Base-by-base conservation (phyloP, 1,284 basidiomycete species). In the Puccinia coronata region DNA sequence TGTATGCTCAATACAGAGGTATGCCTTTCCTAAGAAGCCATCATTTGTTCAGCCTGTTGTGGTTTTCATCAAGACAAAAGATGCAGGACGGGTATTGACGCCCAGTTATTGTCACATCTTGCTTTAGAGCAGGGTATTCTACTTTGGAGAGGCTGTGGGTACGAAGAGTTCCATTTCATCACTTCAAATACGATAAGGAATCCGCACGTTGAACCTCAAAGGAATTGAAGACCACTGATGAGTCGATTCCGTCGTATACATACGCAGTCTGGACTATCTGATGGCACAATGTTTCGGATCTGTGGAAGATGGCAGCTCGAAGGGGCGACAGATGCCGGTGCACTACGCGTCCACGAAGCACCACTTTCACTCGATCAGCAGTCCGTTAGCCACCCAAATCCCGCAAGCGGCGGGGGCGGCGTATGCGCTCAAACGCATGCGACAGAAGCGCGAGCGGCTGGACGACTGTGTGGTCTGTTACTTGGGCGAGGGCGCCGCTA, bases 391-490 rank as follows among this genome's bases (percentile, higher is more conserved):
- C 1, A 98, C 95, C 0, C 95, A 98, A 87, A 95, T 98, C 83
- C 96, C 95, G 0, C 95, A 97, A 87, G 96, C 95, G 9, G 95
- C 95, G 0, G 96, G 96, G 6, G 93, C 96, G 5, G 95, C 90
- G 0, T 97, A 93, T 85, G 94, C 95, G 0, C 88, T 98, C 77
- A 93, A 92, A 85, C 90, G 93, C 4, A 92, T 92, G 82, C 89
- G 92, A 74, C 89, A 90, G 28, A 90, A 90, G 82, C 92, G 92
- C 83, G 36, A 71, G 5, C 31, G 49, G 2, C 82, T 84, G 59
- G 77, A 79, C 4, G 83, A 85, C 57, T 92, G 95, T 69, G 94
- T 95, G 0, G 92, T 92, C 9, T 95, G 94, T 82, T 97, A 92
- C 87, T 96, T 96, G 84, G 96, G 95, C n/a, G 89, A 90, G 84